These are phyloP conservation scores for Kalanchoe fedtschenkoi DNA, from an alignment of 164 flowering plant genomes.

Conservation along the genomic window DNA sequence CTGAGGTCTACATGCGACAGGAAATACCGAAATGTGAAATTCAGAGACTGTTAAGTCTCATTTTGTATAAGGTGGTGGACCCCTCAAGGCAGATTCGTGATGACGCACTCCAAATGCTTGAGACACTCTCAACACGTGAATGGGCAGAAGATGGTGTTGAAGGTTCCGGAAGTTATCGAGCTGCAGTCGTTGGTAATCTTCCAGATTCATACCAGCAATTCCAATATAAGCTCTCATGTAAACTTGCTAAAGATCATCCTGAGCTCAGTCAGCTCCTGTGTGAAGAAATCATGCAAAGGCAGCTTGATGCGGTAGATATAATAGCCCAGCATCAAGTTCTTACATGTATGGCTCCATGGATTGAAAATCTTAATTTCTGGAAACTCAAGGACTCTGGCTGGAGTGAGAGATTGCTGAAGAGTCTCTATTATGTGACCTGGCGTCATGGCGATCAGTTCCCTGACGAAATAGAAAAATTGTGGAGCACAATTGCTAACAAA, in stretches of 20 bases:
- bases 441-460: constrained; percentile 98
- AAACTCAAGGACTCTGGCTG: constrained; percentile 95
- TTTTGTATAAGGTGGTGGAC: constrained; percentile 97
- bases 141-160: constrained; percentile 96
- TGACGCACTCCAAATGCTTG: constrained; percentile 99
- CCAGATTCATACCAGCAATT: constrained; percentile 99
- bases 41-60: constrained; percentile 88
- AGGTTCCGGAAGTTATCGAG: constrained; percentile 73
- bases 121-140: constrained; percentile 87
- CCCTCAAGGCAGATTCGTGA: constrained; percentile 93
- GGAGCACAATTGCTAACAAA: constrained; percentile 98
- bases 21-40: constrained; percentile 97
- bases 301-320: constrained; percentile 96
- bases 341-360: constrained; percentile 99
- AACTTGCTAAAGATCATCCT: constrained; percentile 97
- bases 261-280: constrained; percentile 92
- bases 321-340: constrained; percentile 98
- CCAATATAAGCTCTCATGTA: constrained; percentile 93
- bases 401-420: constrained; percentile 87
- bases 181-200: constrained; percentile 97
- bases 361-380: constrained; percentile 92
- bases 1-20: constrained; percentile 98
- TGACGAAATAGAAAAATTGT: constrained; percentile 96
- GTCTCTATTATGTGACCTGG: constrained; percentile 97
- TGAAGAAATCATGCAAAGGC: constrained; percentile 99